A percentile compares a stretch with the other conserved stretches of the same genome.
Evolutionary conservation across 2,329 filamentous ascomycete genomes (phyloP).

Genomic region (Trichoderma breve): DNA sequence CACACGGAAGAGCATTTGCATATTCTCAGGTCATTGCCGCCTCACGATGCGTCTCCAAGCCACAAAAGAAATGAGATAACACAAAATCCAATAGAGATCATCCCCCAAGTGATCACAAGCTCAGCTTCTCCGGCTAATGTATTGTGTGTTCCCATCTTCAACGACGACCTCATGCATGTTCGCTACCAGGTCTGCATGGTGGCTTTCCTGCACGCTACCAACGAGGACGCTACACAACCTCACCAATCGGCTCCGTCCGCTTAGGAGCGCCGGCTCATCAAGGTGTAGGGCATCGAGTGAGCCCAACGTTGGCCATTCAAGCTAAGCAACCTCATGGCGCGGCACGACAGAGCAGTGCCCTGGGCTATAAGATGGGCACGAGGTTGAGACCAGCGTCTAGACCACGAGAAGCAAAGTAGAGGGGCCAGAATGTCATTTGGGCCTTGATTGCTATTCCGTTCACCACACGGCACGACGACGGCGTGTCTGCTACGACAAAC

Average conservation of each 20-base stretch:
- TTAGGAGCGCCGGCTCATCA: not conserved
- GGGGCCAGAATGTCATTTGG: not conserved
- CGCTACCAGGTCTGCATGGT: not conserved
- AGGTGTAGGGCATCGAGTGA: not conserved
- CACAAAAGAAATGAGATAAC: not conserved
- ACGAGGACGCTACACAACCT: not conserved
- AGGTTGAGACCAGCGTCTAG: constrained; percentile 4
- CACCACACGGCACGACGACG: not conserved
- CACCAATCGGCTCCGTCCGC: constrained; percentile 15
- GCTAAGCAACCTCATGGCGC: not conserved
- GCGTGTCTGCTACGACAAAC: not conserved
- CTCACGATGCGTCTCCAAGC: not conserved
- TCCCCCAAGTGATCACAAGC: not conserved
- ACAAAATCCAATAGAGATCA: not conserved
- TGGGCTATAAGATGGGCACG: not conserved
- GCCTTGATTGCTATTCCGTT: not conserved
- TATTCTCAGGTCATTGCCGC: not conserved
- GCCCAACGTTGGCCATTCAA: not conserved
- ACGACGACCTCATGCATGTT: not conserved
- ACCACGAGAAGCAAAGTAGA: not conserved
- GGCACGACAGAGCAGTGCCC: not conserved
- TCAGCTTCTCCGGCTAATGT: not conserved
- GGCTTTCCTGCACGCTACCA: not conserved
- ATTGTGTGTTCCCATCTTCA: not conserved
- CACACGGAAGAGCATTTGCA: not conserved